Evolutionary conservation across 495 filamentous ascomycete species (phyloP), one percentile per base, ranked within the genome.

Genomic region (Ramalina peruviana): DNA sequence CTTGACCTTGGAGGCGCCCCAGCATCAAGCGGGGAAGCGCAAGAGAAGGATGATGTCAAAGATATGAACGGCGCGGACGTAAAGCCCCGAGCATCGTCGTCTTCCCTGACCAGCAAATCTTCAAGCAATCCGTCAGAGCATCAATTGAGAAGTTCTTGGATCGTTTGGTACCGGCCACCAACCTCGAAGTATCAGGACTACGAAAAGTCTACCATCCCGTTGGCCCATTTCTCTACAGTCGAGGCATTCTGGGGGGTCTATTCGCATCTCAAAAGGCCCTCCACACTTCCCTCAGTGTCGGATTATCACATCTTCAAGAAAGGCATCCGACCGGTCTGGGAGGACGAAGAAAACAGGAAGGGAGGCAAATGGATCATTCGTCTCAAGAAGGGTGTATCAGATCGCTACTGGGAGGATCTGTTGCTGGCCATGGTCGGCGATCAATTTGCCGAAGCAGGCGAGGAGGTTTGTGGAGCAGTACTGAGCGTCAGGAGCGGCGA

Each of bases 281-380:
- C 86, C 39, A 68, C 76, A 13, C 72, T 98, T 43, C 92, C 92
- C 10, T 81, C 88, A 19, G 92, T 97, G 26, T 95, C 88, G 13
- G 92, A 98, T 62, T 98, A 96, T 62, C 93, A 97, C 63, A 82
- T 98, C 47, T 98, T 98, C 70, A 93, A 92, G 72, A 88, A 93
- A 60, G 93, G 88, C 43, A 88, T 97, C 26, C 80, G 92, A 51
- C 92, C 92, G 36, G 92, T 97, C 60, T 98, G 92, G 92, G 92
- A 98, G 67, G 92, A 98, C 59, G 86, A 94, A 46, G 88, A 90
- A 57, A 98, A 98, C 68, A 94, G 86, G 68, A 77, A 80, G 47
- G 92, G 92, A 46, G 92, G 92, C 25, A 98, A 98, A 71, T 98
- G 90, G 89, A 86, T 94, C 46, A 80, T 98, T 60, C 72, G 90